Percentiles rank a stretch among this genome's conserved stretches.
phyloP scores from a whole-genome alignment of 1,284 basidiomycete species.

The Marasmius fiardii region DNA sequence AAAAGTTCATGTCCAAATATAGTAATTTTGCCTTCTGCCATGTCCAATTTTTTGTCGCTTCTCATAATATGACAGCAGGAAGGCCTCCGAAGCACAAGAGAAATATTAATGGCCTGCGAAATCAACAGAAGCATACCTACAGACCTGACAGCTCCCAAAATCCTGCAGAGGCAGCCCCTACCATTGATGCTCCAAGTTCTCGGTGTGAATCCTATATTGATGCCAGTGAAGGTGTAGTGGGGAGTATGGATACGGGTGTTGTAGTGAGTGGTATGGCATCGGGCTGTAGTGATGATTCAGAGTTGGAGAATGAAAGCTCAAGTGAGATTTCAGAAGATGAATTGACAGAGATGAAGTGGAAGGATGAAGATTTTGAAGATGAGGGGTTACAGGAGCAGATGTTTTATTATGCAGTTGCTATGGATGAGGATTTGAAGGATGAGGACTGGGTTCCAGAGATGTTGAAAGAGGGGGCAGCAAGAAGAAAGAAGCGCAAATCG shows the following conservation, averaged over 20 bases:
- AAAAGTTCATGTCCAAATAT: background rate
- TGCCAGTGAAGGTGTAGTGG: too few relatives aligned
- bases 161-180: too few relatives aligned
- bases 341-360: background rate
- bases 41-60: background rate
- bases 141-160: too few relatives aligned
- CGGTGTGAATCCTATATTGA: too few relatives aligned
- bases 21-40: background rate
- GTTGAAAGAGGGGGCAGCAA: too few relatives aligned
- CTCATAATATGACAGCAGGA: background rate
- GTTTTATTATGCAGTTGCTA: too few relatives aligned
- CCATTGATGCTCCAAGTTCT: background rate
- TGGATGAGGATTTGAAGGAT: too few relatives aligned
- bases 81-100: background rate
- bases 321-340: too few relatives aligned
- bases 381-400: constrained; percentile 9
- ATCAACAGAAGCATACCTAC: background rate
- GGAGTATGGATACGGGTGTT: too few relatives aligned
- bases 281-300: background rate
- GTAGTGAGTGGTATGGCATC: background rate
- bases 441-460: too few relatives aligned
- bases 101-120: background rate
- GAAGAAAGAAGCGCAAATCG: background rate
- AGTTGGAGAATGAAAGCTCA: background rate
- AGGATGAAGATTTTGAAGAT: constrained; percentile 11